These are phyloP conservation scores for Moelleriella libera DNA, from an alignment of 2,329 filamentous ascomycete species.

Conservation along the genomic window DNA sequence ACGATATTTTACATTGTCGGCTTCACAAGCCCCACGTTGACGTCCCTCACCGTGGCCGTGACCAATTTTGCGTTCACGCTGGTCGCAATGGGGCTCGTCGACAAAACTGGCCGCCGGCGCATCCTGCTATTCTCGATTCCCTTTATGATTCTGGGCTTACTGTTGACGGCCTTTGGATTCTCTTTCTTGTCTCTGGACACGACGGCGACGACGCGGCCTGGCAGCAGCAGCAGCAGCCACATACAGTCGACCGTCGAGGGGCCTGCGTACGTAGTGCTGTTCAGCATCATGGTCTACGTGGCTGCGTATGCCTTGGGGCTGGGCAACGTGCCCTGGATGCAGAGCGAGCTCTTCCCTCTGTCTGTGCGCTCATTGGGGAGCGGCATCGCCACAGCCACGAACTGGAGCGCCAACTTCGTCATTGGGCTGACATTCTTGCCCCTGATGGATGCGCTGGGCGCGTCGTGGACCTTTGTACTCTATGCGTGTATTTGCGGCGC, in stretches of 20 bases:
- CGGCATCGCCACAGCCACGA: constrained; percentile 64
- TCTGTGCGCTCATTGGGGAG: constrained; percentile 60
- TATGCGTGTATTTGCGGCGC: constrained; percentile 58
- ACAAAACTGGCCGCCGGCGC: constrained; percentile 62
- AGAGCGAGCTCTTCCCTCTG: constrained; percentile 79
- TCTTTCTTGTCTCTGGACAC: constrained; percentile 38
- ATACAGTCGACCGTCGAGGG: constrained; percentile 1
- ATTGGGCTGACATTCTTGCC: constrained; percentile 79
- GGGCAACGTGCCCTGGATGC: constrained; percentile 92
- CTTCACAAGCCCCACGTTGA: constrained; percentile 66
- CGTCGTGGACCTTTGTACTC: constrained; percentile 64
- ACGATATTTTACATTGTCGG: constrained; percentile 68
- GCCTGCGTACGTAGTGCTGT: constrained; percentile 48
- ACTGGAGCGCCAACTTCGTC: constrained; percentile 76
- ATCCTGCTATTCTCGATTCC: constrained; percentile 76
- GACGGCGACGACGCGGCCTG: too few relatives aligned
- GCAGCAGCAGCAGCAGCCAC: constrained; percentile 5
- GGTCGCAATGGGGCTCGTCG: constrained; percentile 62
- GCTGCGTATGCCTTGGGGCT: constrained; percentile 76
- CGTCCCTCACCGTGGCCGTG: constrained; percentile 64
- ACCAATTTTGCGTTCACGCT: constrained; percentile 74
- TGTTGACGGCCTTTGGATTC: constrained; percentile 61
- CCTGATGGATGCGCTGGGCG: constrained; percentile 64
- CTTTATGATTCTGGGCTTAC: constrained; percentile 63
- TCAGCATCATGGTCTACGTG: constrained; percentile 71